These are phyloP conservation scores for Chalciporus sp. DNA, from an alignment of 1,284 basidiomycete species.

Conservation along the genomic window DNA sequence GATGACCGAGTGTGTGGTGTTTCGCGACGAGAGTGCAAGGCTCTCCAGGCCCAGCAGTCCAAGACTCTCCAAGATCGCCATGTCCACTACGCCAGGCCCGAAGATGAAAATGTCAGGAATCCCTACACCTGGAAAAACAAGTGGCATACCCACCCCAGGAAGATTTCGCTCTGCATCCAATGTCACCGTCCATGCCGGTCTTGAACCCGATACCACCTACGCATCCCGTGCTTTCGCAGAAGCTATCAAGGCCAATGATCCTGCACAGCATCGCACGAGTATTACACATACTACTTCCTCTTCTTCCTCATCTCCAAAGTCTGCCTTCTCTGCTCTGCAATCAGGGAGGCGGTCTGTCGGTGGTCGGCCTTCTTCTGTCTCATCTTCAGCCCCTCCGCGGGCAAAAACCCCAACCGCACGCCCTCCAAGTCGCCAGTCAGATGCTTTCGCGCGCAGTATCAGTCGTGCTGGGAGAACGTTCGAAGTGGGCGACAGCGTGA, in stretches of 20 bases:
- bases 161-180: conserved; percentile 67
- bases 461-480: conserved; percentile 51
- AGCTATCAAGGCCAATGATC: conserved; percentile 77
- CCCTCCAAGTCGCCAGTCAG: conserved; percentile 65
- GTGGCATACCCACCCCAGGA: conserved; percentile 69
- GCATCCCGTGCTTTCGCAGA: conserved; percentile 71
- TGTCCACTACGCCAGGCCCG: conserved; percentile 49
- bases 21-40: too few species aligned
- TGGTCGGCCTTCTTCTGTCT: conserved; percentile 51
- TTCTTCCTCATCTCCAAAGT: conserved; percentile 50
- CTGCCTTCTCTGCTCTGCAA: conserved; percentile 27
- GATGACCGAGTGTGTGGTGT: conserved; percentile 31
- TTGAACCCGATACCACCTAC: conserved; percentile 50
- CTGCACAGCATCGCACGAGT: conserved; percentile 60
- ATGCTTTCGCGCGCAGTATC: conserved; percentile 48
- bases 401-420: conserved; percentile 58
- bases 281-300: conserved; percentile 44
- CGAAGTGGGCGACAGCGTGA: conserved; percentile 78
- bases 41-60: background rate
- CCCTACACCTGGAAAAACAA: conserved; percentile 58
- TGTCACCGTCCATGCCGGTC: conserved; percentile 39
- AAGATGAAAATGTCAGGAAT: conserved; percentile 58
- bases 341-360: conserved; percentile 44
- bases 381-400: conserved; percentile 45
- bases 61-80: conserved; percentile 20